These are phyloP conservation scores for Tremellales sp. DNA, from an alignment of 1,284 basidiomycete species.

Conservation along the genomic window DNA sequence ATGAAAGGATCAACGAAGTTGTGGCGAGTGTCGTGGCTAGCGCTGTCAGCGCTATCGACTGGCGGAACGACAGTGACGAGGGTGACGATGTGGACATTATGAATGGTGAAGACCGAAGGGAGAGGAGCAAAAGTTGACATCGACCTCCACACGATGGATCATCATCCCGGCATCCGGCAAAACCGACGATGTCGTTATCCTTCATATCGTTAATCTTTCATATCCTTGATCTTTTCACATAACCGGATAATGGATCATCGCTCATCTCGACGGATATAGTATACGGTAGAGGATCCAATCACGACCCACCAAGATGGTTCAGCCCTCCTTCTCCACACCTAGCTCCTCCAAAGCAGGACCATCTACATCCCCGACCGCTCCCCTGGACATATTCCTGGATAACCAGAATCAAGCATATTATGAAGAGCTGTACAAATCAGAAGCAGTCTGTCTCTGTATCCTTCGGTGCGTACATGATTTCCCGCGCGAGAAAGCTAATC, in stretches of 20 bases:
- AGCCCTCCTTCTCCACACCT: slow-evolving; percentile 35
- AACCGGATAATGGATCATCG: too few relatives aligned
- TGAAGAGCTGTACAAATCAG: slow-evolving; percentile 77
- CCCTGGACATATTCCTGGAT: slow-evolving; percentile 67
- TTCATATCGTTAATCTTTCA: too few relatives aligned
- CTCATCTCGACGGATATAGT: background rate
- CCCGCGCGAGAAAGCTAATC: background rate
- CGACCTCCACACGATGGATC: too few relatives aligned
- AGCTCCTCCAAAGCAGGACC: slow-evolving; percentile 7
- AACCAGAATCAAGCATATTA: slow-evolving; percentile 79
- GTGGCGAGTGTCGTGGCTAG: slow-evolving; percentile 41
- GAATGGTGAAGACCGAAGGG: too few relatives aligned
- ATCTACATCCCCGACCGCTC: slow-evolving; percentile 33
- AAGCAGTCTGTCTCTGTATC: slow-evolving; percentile 89
- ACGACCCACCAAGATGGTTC: slow-evolving; percentile 27
- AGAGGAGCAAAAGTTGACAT: too few relatives aligned
- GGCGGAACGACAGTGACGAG: slow-evolving; percentile 15
- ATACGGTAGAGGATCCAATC: background rate
- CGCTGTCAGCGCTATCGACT: slow-evolving; percentile 42
- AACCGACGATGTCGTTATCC: too few relatives aligned
- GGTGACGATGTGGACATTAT: background rate
- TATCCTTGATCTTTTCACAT: too few relatives aligned
- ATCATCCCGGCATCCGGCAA: too few relatives aligned
- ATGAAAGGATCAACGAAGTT: slow-evolving; percentile 41
- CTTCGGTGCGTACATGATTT: slow-evolving; percentile 77